phyloP scores from a whole-genome alignment of 331 rosid species.

The Telfairia occidentalis region DNA sequence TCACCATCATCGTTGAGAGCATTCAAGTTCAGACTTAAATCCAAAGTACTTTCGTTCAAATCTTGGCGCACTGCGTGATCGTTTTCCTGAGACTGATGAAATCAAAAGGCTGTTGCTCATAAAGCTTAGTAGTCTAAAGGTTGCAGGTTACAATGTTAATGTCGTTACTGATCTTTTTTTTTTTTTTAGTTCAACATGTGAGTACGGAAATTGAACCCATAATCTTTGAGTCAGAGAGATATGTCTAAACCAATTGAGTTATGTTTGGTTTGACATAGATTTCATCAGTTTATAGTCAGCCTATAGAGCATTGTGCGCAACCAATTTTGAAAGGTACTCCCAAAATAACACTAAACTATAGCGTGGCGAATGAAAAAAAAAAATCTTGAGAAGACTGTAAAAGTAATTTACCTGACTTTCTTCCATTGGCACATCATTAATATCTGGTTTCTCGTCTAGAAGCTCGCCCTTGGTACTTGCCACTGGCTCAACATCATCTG shows the following conservation, averaged over 20 bases:
- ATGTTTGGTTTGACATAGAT: too few species aligned
- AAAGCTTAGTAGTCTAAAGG: not conserved
- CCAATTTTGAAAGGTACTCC: not conserved
- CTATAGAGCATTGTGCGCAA: not conserved
- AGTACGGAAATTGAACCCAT: too few species aligned
- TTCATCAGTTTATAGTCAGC: not conserved
- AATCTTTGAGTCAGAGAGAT: too few species aligned
- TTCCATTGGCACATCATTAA: conserved; percentile 81
- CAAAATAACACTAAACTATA: not conserved
- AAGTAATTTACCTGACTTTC: conserved; percentile 62
- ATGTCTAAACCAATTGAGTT: too few species aligned
- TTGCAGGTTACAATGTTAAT: not conserved
- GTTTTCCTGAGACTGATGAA: conserved; percentile 32
- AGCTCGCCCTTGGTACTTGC: conserved; percentile 30
- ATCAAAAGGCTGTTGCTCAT: conserved; percentile 19
- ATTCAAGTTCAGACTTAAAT: conserved; percentile 80
- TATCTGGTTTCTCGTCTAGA: conserved; percentile 80
- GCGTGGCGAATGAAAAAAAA: not conserved
- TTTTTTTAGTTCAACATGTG: too few species aligned
- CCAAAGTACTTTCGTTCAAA: conserved; percentile 84
- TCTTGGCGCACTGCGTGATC: conserved; percentile 74
- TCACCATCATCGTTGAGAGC: conserved; percentile 46
- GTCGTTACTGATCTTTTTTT: not conserved
- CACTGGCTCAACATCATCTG: conserved; percentile 35
- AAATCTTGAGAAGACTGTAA: not conserved